phyloP scores from a whole-genome alignment of 257 asterid genomes.

The Paulownia fortunei region DNA sequence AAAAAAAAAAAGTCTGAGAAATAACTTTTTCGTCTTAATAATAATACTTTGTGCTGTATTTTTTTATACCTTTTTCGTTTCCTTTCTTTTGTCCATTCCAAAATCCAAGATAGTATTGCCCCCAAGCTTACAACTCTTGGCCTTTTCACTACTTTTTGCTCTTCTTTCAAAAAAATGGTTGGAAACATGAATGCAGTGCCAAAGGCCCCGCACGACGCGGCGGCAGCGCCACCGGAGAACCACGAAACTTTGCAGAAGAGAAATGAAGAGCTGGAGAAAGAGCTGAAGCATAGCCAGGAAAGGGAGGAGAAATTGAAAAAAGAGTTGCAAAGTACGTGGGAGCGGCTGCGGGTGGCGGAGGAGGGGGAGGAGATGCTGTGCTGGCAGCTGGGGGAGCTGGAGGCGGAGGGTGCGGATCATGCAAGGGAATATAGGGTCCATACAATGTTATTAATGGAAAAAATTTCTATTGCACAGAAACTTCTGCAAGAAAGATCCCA shows the following conservation, averaged over 20 bases:
- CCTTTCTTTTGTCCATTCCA: not conserved
- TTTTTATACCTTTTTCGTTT: too few relatives aligned
- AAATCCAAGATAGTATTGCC: not conserved
- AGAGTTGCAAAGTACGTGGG: conserved; percentile 19
- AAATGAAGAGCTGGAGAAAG: conserved; percentile 32
- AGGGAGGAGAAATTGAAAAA: conserved; percentile 31
- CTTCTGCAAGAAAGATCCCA: not conserved
- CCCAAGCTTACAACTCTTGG: not conserved
- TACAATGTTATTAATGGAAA: not conserved
- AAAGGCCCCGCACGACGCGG: not conserved
- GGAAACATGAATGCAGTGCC: too few relatives aligned
- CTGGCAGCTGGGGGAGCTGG: conserved; percentile 31
- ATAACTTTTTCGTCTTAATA: too few relatives aligned
- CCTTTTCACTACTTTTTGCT: not conserved
- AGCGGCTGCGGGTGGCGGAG: conserved; percentile 38
- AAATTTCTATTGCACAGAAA: conserved; percentile 28
- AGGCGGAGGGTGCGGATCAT: conserved; percentile 29
- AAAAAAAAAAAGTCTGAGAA: too few relatives aligned
- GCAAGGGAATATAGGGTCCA: conserved; percentile 33
- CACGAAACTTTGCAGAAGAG: conserved; percentile 13
- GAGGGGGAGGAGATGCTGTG: conserved; percentile 33
- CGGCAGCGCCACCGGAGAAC: conserved; percentile 15
- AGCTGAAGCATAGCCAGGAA: conserved; percentile 19
- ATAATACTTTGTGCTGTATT: too few relatives aligned
- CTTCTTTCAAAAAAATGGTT: not conserved